These are phyloP conservation scores for Solanum megistacrolobum DNA, from an alignment of 257 asterid species.

Conservation along the genomic window DNA sequence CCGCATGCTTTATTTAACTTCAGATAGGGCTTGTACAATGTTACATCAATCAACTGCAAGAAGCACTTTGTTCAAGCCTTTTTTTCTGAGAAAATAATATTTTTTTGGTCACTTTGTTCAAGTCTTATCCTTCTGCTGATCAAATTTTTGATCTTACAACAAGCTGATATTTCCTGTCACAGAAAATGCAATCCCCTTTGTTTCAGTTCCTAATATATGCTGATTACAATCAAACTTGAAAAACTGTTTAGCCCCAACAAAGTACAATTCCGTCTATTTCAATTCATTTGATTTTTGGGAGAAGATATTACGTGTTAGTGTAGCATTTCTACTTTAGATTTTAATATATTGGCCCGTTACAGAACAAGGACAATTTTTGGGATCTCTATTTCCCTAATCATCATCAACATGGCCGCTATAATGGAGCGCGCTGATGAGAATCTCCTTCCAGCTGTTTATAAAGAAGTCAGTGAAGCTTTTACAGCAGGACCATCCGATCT, in stretches of 20 bases:
- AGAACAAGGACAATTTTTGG: slow-evolving; percentile 62
- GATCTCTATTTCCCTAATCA: slow-evolving; percentile 69
- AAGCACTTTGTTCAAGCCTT: background rate
- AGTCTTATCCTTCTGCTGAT: background rate
- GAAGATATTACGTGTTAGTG: background rate
- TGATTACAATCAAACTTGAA: background rate
- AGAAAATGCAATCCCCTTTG: background rate
- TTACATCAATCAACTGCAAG: background rate
- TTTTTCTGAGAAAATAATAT: background rate
- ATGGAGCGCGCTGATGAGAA: slow-evolving; percentile 99
- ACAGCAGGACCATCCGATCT: slow-evolving; percentile 93
- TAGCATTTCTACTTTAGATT: background rate
- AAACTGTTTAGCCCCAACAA: background rate
- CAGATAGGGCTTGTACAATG: background rate
- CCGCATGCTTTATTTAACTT: background rate
- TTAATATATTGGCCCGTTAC: slow-evolving; percentile 7
- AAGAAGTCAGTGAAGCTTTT: slow-evolving; percentile 97
- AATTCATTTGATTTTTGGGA: slow-evolving; percentile 1
- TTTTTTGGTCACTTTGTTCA: background rate
- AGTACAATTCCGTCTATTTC: background rate
- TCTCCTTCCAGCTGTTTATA: slow-evolving; percentile 96
- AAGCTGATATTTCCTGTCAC: background rate
- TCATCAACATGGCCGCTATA: slow-evolving; percentile 94
- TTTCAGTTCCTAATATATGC: background rate
- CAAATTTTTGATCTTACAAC: background rate